Conservation (phyloP, 257 asterid species). For the Plantago ovata region DNA sequence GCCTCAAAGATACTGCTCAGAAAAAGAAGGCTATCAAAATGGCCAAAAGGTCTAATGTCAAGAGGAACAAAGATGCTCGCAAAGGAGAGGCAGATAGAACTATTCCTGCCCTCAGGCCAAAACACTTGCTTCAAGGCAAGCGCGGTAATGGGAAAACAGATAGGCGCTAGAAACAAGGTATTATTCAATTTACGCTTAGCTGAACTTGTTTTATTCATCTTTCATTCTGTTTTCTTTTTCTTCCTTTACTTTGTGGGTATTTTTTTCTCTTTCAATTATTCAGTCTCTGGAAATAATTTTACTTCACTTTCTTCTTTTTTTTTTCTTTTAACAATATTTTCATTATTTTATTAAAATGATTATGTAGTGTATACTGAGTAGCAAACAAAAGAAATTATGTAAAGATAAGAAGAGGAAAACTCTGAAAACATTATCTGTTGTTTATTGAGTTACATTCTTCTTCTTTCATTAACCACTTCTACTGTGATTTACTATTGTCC, state of each 20-base stretch:
- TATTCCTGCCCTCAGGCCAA: slow-evolving; percentile 76
- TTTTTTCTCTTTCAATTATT: too few species aligned
- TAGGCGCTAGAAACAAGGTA: slow-evolving; percentile 77
- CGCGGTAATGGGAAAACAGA: slow-evolving; percentile 78
- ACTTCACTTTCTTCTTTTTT: too few species aligned
- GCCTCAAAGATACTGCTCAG: slow-evolving; percentile 73
- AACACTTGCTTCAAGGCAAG: slow-evolving; percentile 85
- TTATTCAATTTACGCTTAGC: neutral
- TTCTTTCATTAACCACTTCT: neutral
- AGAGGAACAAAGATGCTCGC: slow-evolving; percentile 82
- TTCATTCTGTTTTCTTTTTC: neutral
- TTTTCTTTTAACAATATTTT: too few species aligned
- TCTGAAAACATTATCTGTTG: too few species aligned
- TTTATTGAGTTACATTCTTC: neutral
- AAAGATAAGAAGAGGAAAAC: too few species aligned
- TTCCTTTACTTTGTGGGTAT: too few species aligned
- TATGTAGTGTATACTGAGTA: too few species aligned
- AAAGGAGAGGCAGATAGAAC: slow-evolving; percentile 88
- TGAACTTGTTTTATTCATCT: neutral
- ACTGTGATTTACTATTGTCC: neutral
- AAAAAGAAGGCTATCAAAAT: slow-evolving; percentile 61
- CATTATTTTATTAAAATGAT: too few species aligned
- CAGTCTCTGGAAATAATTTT: too few species aligned
- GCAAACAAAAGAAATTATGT: too few species aligned
- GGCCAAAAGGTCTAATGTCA: slow-evolving; percentile 45